Conservation (phyloP, 805 yeast species). For the Candida caryicola region DNA sequence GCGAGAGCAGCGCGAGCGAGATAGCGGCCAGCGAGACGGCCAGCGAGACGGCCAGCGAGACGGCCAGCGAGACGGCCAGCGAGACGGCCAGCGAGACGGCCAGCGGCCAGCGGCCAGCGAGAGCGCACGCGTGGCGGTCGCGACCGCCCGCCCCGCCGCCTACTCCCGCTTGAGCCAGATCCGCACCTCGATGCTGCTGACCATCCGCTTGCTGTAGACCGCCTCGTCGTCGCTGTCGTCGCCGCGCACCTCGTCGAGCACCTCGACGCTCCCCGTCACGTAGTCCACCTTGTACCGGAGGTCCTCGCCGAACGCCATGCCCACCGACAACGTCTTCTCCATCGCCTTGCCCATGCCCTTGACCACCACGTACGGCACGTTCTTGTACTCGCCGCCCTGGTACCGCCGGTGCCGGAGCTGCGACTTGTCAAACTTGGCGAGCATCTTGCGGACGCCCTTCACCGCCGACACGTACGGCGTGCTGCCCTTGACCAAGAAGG, state of each 20-base stretch:
- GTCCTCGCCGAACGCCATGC: conserved; percentile 52
- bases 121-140: no score
- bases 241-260: conserved; percentile 62
- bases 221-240: conserved; percentile 21
- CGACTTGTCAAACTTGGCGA: conserved; percentile 41
- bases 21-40: no score
- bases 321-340: conserved; percentile 61
- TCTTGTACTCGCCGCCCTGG: conserved; percentile 35
- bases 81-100: no score
- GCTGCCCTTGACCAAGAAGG: conserved; percentile 55
- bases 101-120: no score
- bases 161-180: conserved; percentile 15
- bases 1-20: no score
- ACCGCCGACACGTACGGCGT: conserved; percentile 76
- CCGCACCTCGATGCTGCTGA: conserved; percentile 46
- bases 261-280: conserved; percentile 61
- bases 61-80: no score
- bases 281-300: conserved; percentile 54
- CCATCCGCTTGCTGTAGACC: conserved; percentile 41
- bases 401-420: conserved; percentile 19
- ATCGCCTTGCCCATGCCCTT: conserved; percentile 75
- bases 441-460: conserved; percentile 56
- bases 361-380: conserved; percentile 48
- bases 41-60: no score
- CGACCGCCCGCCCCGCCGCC: no score